A percentile compares a stretch with the other conserved stretches of the same genome.
Conservation (phyloP, 108 stramenopile genomes). For the Chaetoceros tenuissimus region DNA sequence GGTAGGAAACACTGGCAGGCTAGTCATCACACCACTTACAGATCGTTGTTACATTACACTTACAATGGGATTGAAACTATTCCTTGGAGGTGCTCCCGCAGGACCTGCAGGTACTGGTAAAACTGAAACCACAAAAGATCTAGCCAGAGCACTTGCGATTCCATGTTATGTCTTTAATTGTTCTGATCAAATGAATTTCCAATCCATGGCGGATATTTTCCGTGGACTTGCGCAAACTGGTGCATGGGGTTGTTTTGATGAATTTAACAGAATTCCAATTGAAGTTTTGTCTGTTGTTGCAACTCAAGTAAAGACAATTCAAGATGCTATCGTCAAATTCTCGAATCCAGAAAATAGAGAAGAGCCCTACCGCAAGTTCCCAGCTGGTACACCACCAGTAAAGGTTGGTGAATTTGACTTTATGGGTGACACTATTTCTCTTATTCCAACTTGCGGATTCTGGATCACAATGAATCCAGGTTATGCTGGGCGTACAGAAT, state of each 20-base stretch:
- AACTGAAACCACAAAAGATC: slow-evolving; percentile 87
- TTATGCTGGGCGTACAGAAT: slow-evolving; percentile 85
- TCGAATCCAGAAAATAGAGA: slow-evolving; percentile 74
- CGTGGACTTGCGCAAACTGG: slow-evolving; percentile 84
- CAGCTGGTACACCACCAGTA: slow-evolving; percentile 76
- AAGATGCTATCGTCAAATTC: slow-evolving; percentile 82
- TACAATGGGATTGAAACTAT: slow-evolving; percentile 86
- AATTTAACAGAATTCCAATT: slow-evolving; percentile 89
- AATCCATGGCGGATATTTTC: slow-evolving; percentile 89
- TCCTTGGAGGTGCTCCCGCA: slow-evolving; percentile 88
- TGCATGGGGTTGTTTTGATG: slow-evolving; percentile 92
- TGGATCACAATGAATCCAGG: slow-evolving; percentile 93
- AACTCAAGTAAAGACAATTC: slow-evolving; percentile 86
- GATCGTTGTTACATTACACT: slow-evolving; percentile 91
- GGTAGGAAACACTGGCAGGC: slow-evolving; percentile 84
- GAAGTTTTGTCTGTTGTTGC: slow-evolving; percentile 90
- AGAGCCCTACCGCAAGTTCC: slow-evolving; percentile 63
- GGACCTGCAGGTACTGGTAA: slow-evolving; percentile 91
- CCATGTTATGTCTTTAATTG: slow-evolving; percentile 93
- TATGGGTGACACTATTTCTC: slow-evolving; percentile 75
- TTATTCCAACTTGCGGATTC: slow-evolving; percentile 84
- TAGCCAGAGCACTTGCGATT: slow-evolving; percentile 79
- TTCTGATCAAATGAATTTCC: slow-evolving; percentile 92
- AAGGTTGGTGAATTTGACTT: slow-evolving; percentile 87
- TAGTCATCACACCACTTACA: slow-evolving; percentile 88